Percentiles rank a stretch among this genome's conserved stretches.
Evolutionary conservation across 257 asterid species (phyloP).

Genomic region (Solanum corneliomulleri): DNA sequence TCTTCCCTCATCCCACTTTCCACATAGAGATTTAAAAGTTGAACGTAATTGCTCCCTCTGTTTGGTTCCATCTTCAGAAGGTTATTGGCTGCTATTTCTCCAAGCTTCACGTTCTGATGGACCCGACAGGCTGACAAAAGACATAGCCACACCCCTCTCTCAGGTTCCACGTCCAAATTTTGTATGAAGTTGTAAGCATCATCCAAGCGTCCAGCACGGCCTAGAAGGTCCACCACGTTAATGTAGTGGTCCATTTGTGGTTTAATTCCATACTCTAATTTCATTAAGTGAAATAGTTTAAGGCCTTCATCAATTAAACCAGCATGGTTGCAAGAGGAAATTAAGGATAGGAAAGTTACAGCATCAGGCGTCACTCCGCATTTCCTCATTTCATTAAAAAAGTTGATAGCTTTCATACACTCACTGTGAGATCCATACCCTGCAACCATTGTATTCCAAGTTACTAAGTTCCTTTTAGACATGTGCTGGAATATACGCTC

Average conservation of each 20-base stretch:
- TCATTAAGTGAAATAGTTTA: constrained; percentile 37
- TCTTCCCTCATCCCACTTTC: constrained; percentile 57
- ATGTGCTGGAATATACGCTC: constrained; percentile 28
- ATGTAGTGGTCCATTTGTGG: constrained; percentile 60
- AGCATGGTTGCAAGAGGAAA: constrained; percentile 79
- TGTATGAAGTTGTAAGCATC: constrained; percentile 50
- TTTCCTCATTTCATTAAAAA: constrained; percentile 48
- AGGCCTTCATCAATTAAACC: constrained; percentile 59
- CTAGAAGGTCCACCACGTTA: constrained; percentile 59
- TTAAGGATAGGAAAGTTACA: constrained; percentile 63
- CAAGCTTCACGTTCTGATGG: constrained; percentile 49
- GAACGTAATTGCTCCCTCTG: constrained; percentile 54
- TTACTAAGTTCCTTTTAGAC: constrained; percentile 33
- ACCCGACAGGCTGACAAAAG: constrained; percentile 69
- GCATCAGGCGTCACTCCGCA: constrained; percentile 47
- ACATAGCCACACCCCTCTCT: constrained; percentile 53
- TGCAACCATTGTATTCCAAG: constrained; percentile 75
- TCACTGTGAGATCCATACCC: constrained; percentile 82
- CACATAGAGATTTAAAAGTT: constrained; percentile 51
- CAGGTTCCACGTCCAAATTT: constrained; percentile 35
- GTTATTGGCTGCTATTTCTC: constrained; percentile 62
- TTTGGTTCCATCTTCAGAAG: constrained; percentile 43
- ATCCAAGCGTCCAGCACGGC: constrained; percentile 52
- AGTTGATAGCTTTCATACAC: constrained; percentile 45
- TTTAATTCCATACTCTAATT: constrained; percentile 29